Evolutionary conservation across 768 basidiomycete genomes (phyloP), one percentile per base, ranked within the genome.

Genomic region (Heimioporus sp.): DNA sequence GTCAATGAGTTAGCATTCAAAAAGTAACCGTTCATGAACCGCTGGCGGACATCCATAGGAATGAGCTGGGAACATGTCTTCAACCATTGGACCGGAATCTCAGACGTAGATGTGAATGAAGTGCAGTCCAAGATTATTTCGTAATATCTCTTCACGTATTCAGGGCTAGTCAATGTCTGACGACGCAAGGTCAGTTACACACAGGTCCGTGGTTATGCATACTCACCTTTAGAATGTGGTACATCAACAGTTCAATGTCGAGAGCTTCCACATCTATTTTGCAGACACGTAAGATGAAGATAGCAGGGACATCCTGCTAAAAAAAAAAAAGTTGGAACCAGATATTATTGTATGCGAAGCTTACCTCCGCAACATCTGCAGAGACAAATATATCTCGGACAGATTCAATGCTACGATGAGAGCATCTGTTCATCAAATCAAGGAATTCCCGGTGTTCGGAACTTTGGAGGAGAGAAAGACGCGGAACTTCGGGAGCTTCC

Each of bases 81-180:
- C 42, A 92, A 64, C 87, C 87, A 91, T 55, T 88, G 86, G 10
- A 89, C 72, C 0, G 92, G 92, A 9, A 92, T 73, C 67, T 92
- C 89, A 0, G 90, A 89, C 10, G 79, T 77, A 2, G 85, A 76
- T 4, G 82, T 77, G 65, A 93, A 92, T 10, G 78, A 79, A 34
- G 91, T 92, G 69, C 86, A 92, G 59, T 95, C 92, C 31, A 93
- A 63, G 55, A 95, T 80, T 43, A 95, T 72, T 43, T 92, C 87
- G 62, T 86, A 90, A 4, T 64, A 52, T 28, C 77, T 77, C 41
- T 76, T 69, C 38, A 68, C 71, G 64, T 84, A 79, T 15, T 63
- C 67, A 8, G 79, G 68, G 9, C 75, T 72, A 13, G 73, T 76
- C 48, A 90, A 60, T 16, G 75, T 81, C 86, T 87, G 58, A 46